phyloP scores from a whole-genome alignment of 768 basidiomycete genomes.

The Coprinopsis sp. region DNA sequence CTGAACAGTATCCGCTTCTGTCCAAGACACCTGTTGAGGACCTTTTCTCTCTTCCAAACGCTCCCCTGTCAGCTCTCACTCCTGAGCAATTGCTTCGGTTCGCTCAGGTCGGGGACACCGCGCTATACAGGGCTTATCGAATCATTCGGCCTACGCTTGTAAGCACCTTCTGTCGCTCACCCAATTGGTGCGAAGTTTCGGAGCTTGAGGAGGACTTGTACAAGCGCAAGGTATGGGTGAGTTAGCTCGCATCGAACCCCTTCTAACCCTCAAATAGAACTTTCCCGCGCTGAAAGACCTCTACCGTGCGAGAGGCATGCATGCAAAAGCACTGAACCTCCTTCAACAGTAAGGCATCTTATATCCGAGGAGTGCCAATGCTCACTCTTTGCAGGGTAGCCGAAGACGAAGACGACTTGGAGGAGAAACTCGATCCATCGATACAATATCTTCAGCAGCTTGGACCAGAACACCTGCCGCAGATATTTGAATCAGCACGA shows the following conservation, averaged over 20 bases:
- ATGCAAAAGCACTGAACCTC: conserved; percentile 77
- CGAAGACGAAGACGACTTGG: conserved; percentile 67
- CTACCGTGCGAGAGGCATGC: conserved; percentile 96
- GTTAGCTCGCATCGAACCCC: background rate
- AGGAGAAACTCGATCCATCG: conserved; percentile 79
- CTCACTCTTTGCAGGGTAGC: conserved; percentile 54
- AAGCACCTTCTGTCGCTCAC: conserved; percentile 81
- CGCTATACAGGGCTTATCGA: conserved; percentile 89
- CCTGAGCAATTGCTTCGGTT: conserved; percentile 84
- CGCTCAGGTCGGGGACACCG: conserved; percentile 94
- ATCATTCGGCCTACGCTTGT: conserved; percentile 76
- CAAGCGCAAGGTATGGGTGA: conserved; percentile 59
- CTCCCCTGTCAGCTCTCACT: conserved; percentile 63
- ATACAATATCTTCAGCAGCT: conserved; percentile 89
- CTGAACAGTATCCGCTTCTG: conserved; percentile 63
- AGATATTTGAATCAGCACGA: conserved; percentile 74
- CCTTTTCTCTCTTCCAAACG: conserved; percentile 73
- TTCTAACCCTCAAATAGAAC: conserved; percentile 52
- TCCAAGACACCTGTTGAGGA: conserved; percentile 71
- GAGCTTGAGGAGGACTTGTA: conserved; percentile 73
- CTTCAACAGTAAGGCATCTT: conserved; percentile 66
- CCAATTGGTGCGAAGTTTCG: conserved; percentile 96
- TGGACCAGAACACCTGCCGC: conserved; percentile 73
- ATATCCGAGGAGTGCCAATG: background rate
- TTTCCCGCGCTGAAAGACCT: conserved; percentile 85